phyloP scores from a whole-genome alignment of 805 yeast species.

The Metschnikowia borealis region DNA sequence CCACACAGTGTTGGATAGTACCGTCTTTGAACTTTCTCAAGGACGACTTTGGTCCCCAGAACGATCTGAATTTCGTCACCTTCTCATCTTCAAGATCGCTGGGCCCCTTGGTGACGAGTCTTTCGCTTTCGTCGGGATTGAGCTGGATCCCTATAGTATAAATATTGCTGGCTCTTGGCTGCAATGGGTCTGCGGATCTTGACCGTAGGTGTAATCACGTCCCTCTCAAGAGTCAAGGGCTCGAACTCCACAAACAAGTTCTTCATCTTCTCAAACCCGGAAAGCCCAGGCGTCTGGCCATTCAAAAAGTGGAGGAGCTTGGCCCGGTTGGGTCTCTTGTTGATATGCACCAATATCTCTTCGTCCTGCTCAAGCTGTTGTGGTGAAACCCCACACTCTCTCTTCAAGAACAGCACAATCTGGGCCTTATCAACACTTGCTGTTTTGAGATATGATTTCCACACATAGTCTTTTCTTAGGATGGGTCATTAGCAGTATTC shows the following conservation, averaged over 20 bases:
- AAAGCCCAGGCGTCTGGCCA: constrained; percentile 11
- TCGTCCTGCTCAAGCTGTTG: constrained; percentile 14
- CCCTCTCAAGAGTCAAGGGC: constrained; percentile 24
- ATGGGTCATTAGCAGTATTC: too few species aligned
- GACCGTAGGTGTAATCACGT: constrained; percentile 27
- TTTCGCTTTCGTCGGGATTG: constrained; percentile 71
- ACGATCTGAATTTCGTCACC: constrained; percentile 61
- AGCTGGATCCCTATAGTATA: constrained; percentile 61
- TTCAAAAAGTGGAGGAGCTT: constrained; percentile 13
- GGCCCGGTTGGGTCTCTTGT: constrained; percentile 14
- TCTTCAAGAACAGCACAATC: constrained; percentile 15
- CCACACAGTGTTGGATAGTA: constrained; percentile 81
- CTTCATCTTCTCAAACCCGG: constrained; percentile 25
- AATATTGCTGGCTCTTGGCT: constrained; percentile 28
- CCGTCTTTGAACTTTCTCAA: constrained; percentile 93
- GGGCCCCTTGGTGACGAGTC: constrained; percentile 85
- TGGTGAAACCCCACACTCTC: constrained; percentile 11
- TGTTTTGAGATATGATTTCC: too few species aligned
- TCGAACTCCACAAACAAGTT: constrained; percentile 25
- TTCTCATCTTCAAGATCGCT: constrained; percentile 47
- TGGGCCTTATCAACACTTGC: constrained; percentile 21
- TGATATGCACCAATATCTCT: constrained; percentile 15
- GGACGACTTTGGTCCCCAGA: constrained; percentile 88
- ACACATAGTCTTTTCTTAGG: too few species aligned
- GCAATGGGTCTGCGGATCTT: constrained; percentile 48